phyloP scores from a whole-genome alignment of 2,329 filamentous ascomycete species.

The Berkeleyomyces rouxiae region DNA sequence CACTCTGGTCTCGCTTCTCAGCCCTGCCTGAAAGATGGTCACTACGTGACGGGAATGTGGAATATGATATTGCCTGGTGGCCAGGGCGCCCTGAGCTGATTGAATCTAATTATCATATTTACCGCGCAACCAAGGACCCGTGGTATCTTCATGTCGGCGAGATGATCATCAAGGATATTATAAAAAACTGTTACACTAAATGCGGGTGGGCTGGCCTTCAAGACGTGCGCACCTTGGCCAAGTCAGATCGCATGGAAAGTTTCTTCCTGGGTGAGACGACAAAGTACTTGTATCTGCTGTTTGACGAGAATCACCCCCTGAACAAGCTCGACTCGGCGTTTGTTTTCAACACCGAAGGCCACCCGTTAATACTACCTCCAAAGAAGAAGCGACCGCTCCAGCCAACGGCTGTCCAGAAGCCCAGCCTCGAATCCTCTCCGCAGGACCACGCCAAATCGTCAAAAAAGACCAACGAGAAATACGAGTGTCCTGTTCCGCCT shows the following conservation, averaged over 20 bases:
- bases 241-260: slow-evolving; percentile 92
- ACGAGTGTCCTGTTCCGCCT: slow-evolving; percentile 50
- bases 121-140: slow-evolving; percentile 78
- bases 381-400: slow-evolving; percentile 11
- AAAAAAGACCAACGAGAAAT: slow-evolving; percentile 20
- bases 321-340: slow-evolving; percentile 75
- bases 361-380: slow-evolving; percentile 68
- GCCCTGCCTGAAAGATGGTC: slow-evolving; percentile 92
- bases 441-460: slow-evolving; percentile 4
- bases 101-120: slow-evolving; percentile 93
- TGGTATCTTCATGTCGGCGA: slow-evolving; percentile 95
- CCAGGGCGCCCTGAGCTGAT: slow-evolving; percentile 90
- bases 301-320: slow-evolving; percentile 69
- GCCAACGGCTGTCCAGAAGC: neutral
- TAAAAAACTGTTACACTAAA: slow-evolving; percentile 69
- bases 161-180: slow-evolving; percentile 83
- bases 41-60: slow-evolving; percentile 63
- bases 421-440: neutral
- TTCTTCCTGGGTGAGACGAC: slow-evolving; percentile 95
- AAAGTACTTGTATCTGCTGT: slow-evolving; percentile 88
- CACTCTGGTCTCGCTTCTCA: slow-evolving; percentile 88
- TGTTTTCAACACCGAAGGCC: slow-evolving; percentile 92
- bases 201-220: slow-evolving; percentile 90
- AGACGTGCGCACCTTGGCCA: slow-evolving; percentile 66
- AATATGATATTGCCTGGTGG: slow-evolving; percentile 85